Evolutionary conservation across 1,284 basidiomycete genomes (phyloP).

Genomic region (Mycena sp.): DNA sequence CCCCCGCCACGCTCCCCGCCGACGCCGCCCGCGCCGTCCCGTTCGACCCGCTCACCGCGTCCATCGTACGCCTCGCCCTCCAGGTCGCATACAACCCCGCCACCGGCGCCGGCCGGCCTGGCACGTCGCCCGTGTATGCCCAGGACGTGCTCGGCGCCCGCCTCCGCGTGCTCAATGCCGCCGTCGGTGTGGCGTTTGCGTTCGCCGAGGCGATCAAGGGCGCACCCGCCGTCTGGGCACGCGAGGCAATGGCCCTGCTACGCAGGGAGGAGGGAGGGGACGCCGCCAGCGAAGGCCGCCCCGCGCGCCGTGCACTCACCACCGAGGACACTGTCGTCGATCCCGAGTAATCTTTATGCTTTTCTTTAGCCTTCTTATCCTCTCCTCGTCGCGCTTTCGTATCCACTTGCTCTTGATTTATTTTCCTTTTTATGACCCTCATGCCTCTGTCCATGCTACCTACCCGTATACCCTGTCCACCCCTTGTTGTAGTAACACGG

Average conservation of each 20-base stretch:
- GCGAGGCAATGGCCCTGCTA: slow-evolving; percentile 30
- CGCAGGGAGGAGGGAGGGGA: slow-evolving; percentile 21
- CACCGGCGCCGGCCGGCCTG: slow-evolving; percentile 47
- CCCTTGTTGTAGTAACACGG: slow-evolving; percentile 22
- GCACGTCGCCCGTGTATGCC: slow-evolving; percentile 35
- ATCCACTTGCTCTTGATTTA: slow-evolving; percentile 9
- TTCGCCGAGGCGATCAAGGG: slow-evolving; percentile 65
- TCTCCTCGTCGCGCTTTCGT: slow-evolving; percentile 20
- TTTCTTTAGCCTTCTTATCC: background rate
- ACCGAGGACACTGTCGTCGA: slow-evolving; percentile 27
- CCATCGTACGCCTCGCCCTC: slow-evolving; percentile 66
- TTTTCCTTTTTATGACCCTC: slow-evolving; percentile 21
- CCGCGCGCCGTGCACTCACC: slow-evolving; percentile 16
- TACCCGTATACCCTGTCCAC: background rate
- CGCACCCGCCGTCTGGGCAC: slow-evolving; percentile 49
- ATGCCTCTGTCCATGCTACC: slow-evolving; percentile 12
- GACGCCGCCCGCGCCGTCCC: slow-evolving; percentile 36
- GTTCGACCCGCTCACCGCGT: slow-evolving; percentile 67
- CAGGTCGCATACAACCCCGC: slow-evolving; percentile 55
- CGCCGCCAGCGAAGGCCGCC: slow-evolving; percentile 5
- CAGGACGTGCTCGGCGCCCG: slow-evolving; percentile 62
- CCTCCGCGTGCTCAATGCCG: slow-evolving; percentile 61
- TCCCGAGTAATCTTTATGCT: slow-evolving; percentile 11
- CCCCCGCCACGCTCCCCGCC: slow-evolving; percentile 43
- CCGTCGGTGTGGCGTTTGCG: slow-evolving; percentile 64